Conservation (phyloP, 2,329 filamentous ascomycete genomes). For the Exophiala mesophila region DNA sequence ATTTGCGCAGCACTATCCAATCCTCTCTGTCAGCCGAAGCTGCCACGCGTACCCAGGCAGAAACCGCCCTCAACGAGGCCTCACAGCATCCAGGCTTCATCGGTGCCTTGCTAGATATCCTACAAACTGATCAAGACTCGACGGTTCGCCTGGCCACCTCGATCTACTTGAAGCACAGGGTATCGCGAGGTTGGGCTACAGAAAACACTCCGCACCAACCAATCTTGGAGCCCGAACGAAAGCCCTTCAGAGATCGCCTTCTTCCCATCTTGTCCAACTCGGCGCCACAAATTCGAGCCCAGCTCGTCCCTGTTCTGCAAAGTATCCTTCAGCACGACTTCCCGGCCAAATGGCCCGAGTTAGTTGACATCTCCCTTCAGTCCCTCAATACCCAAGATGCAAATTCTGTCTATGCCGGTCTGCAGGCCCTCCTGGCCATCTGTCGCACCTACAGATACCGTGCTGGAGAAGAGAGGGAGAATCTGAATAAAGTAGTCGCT, state of each 20-base stretch:
- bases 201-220: constrained; percentile 66
- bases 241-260: constrained; percentile 77
- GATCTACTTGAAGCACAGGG: constrained; percentile 96
- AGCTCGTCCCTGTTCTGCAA: constrained; percentile 89
- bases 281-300: constrained; percentile 75
- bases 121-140: constrained; percentile 80
- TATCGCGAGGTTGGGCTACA: constrained; percentile 88
- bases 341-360: constrained; percentile 86
- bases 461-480: constrained; percentile 69
- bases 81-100: constrained; percentile 87
- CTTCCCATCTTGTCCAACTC: constrained; percentile 83
- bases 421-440: constrained; percentile 90
- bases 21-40: constrained; percentile 60
- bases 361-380: constrained; percentile 87
- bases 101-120: constrained; percentile 82
- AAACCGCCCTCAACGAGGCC: constrained; percentile 69
- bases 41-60: constrained; percentile 57
- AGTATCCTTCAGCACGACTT: constrained; percentile 96
- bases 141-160: constrained; percentile 83
- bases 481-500: constrained; percentile 93
- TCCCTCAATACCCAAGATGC: constrained; percentile 83
- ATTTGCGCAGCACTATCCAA: constrained; percentile 58
- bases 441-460: constrained; percentile 96
- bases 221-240: constrained; percentile 86
- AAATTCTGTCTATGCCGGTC: constrained; percentile 80